These are phyloP conservation scores for Penicillium macrosclerotiorum DNA, from an alignment of 495 filamentous ascomycete genomes.

Conservation along the genomic window DNA sequence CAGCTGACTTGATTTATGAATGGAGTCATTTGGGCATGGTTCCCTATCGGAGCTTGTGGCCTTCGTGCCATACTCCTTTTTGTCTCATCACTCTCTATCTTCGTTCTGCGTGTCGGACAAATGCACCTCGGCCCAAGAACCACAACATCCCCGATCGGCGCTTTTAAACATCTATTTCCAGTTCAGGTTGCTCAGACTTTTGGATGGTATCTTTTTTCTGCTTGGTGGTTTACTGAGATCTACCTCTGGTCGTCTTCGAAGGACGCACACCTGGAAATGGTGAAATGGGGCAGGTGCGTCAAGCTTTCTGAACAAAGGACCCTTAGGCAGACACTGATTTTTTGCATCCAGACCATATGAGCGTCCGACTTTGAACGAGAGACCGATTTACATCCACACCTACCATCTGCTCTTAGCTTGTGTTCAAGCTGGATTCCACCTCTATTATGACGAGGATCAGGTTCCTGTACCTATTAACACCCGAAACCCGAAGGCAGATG, in stretches of 20 bases:
- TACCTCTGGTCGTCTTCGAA: constrained; percentile 75
- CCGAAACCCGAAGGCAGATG: constrained; percentile 28
- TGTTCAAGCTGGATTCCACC: constrained; percentile 65
- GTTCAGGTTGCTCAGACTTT: constrained; percentile 64
- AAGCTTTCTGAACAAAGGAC: background rate
- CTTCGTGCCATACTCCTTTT: constrained; percentile 71
- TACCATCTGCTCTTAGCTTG: constrained; percentile 66
- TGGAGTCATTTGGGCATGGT: constrained; percentile 82
- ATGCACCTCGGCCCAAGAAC: constrained; percentile 71
- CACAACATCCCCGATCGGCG: constrained; percentile 62
- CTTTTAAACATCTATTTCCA: constrained; percentile 54
- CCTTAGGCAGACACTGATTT: constrained; percentile 8
- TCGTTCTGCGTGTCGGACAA: constrained; percentile 82
- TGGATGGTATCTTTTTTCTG: constrained; percentile 71
- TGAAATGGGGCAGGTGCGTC: constrained; percentile 62
- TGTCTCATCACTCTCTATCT: constrained; percentile 62
- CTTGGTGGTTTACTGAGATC: constrained; percentile 75
- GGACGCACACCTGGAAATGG: constrained; percentile 65
- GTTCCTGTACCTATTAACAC: constrained; percentile 55
- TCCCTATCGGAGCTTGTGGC: constrained; percentile 73
- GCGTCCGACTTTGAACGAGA: constrained; percentile 80
- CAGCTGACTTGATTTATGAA: constrained; percentile 2
- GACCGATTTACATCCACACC: constrained; percentile 75
- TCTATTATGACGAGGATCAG: constrained; percentile 72
- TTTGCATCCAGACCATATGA: constrained; percentile 53